Conservation (phyloP, 768 basidiomycete genomes). For the Suillus bovinus region DNA sequence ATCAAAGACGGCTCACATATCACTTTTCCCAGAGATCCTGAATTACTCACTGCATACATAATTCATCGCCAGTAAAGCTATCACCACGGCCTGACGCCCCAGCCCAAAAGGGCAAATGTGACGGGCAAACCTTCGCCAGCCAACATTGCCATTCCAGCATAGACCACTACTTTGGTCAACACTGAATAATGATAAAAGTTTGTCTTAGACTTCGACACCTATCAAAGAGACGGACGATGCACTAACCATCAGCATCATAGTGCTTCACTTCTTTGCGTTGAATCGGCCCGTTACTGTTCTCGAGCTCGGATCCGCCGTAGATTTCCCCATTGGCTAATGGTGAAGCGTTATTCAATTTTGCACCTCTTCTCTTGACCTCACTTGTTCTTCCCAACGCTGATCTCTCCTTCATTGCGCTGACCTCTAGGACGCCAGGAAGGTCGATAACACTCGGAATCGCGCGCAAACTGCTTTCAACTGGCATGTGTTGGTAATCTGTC, state of each 20-base stretch:
- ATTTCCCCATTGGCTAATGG: constrained; percentile 13
- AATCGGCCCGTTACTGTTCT: constrained; percentile 27
- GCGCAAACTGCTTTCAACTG: constrained; percentile 57
- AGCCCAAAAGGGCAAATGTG: constrained; percentile 66
- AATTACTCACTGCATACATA: not conserved
- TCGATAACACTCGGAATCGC: constrained; percentile 88
- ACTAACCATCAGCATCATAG: constrained; percentile 84
- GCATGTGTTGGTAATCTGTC: constrained; percentile 79
- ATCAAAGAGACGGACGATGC: constrained; percentile 8
- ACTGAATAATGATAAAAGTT: constrained; percentile 42
- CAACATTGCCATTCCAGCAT: constrained; percentile 80
- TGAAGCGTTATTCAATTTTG: constrained; percentile 15
- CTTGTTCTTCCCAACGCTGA: constrained; percentile 37
- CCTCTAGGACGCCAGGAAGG: constrained; percentile 49
- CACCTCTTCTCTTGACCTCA: constrained; percentile 26
- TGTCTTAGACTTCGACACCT: constrained; percentile 5
- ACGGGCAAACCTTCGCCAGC: constrained; percentile 63
- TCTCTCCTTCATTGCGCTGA: constrained; percentile 44
- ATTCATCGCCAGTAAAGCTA: not conserved
- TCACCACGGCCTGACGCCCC: constrained; percentile 55
- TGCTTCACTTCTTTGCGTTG: constrained; percentile 49
- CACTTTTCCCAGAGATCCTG: not conserved
- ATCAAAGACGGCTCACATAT: not conserved
- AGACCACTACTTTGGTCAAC: constrained; percentile 87
- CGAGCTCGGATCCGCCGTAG: constrained; percentile 29